Conservation (phyloP, 2,329 filamentous ascomycete species). For the Penicillium sp. region DNA sequence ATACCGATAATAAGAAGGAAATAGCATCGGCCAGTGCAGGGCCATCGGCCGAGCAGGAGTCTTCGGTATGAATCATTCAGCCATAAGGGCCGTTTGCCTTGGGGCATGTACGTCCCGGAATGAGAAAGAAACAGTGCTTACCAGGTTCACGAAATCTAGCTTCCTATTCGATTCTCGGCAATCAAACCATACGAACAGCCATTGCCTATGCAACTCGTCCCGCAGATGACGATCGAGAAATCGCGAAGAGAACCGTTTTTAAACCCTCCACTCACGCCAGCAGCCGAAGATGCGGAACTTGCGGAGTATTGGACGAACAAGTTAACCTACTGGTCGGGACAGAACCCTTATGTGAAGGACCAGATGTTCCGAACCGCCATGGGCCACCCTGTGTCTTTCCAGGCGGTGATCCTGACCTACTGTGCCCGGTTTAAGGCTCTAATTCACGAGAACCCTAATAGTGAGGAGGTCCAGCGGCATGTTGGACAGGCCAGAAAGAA, state of each 20-base stretch:
- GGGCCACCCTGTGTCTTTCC: slow-evolving; percentile 36
- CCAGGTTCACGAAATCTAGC: slow-evolving; percentile 8
- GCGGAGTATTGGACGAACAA: slow-evolving; percentile 38
- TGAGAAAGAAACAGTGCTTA: neutral
- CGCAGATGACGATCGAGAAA: slow-evolving; percentile 28
- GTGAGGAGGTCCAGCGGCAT: slow-evolving; percentile 29
- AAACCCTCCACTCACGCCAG: slow-evolving; percentile 27
- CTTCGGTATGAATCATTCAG: slow-evolving; percentile 18
- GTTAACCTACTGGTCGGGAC: slow-evolving; percentile 44
- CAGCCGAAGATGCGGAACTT: slow-evolving; percentile 32
- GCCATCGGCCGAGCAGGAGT: slow-evolving; percentile 5
- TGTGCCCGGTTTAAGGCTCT: slow-evolving; percentile 39
- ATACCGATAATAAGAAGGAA: slow-evolving; percentile 2
- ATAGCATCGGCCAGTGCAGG: neutral
- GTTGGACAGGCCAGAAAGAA: slow-evolving; percentile 25
- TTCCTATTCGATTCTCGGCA: slow-evolving; percentile 14
- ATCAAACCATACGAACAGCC: slow-evolving; percentile 12
- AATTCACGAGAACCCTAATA: slow-evolving; percentile 23
- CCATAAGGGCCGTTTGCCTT: neutral
- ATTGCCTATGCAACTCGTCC: slow-evolving; percentile 9
- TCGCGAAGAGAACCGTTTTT: slow-evolving; percentile 35
- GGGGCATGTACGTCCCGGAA: neutral
- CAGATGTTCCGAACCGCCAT: slow-evolving; percentile 36
- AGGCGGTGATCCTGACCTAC: slow-evolving; percentile 38
- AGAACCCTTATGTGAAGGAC: slow-evolving; percentile 39